Conservation (phyloP, 768 basidiomycete genomes). For the Hirschioporus abietinus region DNA sequence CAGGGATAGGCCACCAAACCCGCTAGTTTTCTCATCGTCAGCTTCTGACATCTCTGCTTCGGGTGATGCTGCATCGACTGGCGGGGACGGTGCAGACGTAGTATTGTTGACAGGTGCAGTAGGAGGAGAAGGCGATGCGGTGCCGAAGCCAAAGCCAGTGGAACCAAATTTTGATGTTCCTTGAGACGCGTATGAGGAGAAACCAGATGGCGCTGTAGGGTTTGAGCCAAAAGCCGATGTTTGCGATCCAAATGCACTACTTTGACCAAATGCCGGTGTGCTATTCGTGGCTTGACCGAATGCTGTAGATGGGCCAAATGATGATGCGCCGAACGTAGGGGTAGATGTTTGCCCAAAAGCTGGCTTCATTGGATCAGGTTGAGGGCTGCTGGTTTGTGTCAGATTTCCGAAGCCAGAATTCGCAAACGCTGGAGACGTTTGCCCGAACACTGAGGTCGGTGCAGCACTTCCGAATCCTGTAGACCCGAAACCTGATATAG, state of each 20-base stretch:
- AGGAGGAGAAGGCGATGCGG: conserved; percentile 2
- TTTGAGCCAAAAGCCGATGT: conserved; percentile 19
- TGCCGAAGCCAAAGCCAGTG: conserved; percentile 20
- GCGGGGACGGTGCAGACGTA: conserved; percentile 25
- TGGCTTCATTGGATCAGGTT: conserved; percentile 16
- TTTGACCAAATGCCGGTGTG: conserved; percentile 11
- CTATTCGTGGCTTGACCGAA: conserved; percentile 19
- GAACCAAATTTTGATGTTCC: conserved; percentile 29
- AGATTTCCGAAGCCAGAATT: conserved; percentile 30
- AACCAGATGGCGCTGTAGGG: conserved; percentile 10
- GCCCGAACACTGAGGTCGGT: conserved; percentile 23
- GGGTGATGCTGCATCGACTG: conserved; percentile 24
- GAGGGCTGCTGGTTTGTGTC: conserved; percentile 20
- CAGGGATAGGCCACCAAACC: conserved; percentile 11
- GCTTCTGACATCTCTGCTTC: conserved; percentile 25
- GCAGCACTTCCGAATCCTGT: conserved; percentile 15
- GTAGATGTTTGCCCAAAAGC: conserved; percentile 26
- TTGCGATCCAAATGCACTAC: conserved; percentile 21
- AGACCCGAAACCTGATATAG: conserved; percentile 10
- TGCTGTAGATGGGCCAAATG: conserved; percentile 29
- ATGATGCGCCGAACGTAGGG: conserved; percentile 31
- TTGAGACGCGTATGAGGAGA: conserved; percentile 22
- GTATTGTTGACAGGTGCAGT: conserved; percentile 5
- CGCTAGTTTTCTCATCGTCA: neutral
- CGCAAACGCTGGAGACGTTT: conserved; percentile 19